These are phyloP conservation scores for Clonostachys rosea DNA, from an alignment of 2,329 filamentous ascomycete species.

Conservation along the genomic window DNA sequence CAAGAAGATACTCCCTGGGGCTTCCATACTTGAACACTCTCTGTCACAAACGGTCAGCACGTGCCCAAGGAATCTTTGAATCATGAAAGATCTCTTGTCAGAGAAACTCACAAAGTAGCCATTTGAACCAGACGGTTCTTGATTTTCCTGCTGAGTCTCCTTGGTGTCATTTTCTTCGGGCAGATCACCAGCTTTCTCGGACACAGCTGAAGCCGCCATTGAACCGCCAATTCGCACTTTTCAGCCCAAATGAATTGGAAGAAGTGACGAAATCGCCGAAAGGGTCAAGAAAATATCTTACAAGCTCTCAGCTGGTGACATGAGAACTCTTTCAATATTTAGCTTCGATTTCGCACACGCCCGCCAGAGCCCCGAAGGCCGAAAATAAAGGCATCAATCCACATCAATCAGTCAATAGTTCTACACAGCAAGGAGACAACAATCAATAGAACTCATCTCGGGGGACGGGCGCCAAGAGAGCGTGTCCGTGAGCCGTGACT, in stretches of 20 bases:
- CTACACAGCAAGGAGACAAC: no score
- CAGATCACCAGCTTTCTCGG: not conserved
- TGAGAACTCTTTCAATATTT: no score
- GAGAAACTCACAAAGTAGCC: slow-evolving; percentile 6
- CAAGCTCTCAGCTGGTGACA: no score
- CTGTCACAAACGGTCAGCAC: not conserved
- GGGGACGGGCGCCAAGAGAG: no score
- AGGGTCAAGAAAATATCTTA: not conserved
- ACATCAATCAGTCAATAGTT: no score
- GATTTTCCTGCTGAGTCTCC: not conserved
- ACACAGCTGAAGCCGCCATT: not conserved
- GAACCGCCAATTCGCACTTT: not conserved
- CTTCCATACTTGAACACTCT: not conserved
- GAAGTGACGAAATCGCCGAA: not conserved
- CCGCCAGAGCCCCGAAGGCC: no score
- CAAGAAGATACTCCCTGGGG: not conserved
- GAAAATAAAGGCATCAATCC: no score
- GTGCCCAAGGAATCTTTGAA: not conserved
- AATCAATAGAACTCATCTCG: no score
- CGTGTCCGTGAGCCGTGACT: no score
- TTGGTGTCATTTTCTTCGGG: not conserved
- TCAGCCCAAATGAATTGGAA: not conserved
- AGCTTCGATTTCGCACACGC: no score
- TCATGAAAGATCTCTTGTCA: no score
- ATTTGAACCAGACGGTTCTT: slow-evolving; percentile 5